Evolutionary conservation across 2,329 filamentous ascomycete genomes (phyloP).

Genomic region (Xylaria sp.): DNA sequence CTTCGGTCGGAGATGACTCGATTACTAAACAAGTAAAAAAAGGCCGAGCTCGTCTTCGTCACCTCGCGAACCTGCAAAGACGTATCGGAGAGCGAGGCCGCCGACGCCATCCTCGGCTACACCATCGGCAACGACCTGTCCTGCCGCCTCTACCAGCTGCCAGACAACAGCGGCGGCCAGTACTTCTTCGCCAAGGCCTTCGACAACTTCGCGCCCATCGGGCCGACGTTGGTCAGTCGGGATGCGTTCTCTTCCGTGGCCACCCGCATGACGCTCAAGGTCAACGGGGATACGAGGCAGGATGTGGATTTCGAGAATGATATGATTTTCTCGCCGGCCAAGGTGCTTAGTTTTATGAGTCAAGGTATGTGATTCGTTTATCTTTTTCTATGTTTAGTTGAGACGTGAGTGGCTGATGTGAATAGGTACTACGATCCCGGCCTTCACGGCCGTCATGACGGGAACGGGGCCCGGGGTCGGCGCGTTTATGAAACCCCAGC

Average conservation of each 20-base stretch:
- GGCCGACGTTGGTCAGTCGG: conserved; percentile 52
- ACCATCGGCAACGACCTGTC: conserved; percentile 50
- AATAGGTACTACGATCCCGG: conserved; percentile 55
- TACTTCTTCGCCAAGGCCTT: conserved; percentile 57
- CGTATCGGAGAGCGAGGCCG: conserved; percentile 53
- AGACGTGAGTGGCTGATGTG: background rate
- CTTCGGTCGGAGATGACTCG: background rate
- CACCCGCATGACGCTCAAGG: background rate
- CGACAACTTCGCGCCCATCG: conserved; percentile 56
- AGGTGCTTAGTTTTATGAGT: background rate
- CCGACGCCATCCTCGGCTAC: conserved; percentile 48
- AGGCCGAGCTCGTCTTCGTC: conserved; percentile 48
- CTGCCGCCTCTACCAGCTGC: conserved; percentile 47
- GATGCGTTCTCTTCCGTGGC: conserved; percentile 43
- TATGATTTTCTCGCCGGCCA: background rate
- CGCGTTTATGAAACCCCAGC: conserved; percentile 46
- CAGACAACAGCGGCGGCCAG: conserved; percentile 41
- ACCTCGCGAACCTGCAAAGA: conserved; percentile 51
- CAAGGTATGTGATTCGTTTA: background rate
- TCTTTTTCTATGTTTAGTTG: background rate
- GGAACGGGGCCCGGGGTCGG: conserved; percentile 57
- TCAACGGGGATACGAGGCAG: background rate
- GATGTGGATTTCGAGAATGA: background rate
- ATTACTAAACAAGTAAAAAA: background rate
- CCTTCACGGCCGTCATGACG: conserved; percentile 60